phyloP scores from a whole-genome alignment of 2,329 filamentous ascomycete species.

The Aspergillus melleus region DNA sequence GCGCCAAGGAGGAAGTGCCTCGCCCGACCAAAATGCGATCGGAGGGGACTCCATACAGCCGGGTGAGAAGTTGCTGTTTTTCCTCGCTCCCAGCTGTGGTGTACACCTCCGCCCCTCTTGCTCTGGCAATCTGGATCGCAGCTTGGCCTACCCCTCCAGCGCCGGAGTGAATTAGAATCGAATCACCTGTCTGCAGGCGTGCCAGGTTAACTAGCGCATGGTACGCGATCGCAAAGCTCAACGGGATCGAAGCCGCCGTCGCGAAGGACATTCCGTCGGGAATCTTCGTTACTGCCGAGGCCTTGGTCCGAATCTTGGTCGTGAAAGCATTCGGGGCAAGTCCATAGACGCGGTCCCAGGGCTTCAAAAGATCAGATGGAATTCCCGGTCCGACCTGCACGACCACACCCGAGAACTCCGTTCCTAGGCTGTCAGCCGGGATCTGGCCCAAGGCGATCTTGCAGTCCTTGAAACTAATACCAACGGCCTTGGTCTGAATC shows the following conservation, averaged over 20 bases:
- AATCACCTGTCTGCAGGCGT: constrained; percentile 19
- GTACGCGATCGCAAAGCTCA: constrained; percentile 18
- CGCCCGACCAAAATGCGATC: constrained; percentile 28
- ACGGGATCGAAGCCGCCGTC: neutral
- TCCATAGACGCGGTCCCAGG: constrained; percentile 32
- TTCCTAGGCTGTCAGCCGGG: neutral
- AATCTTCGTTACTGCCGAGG: constrained; percentile 1
- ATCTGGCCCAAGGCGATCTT: constrained; percentile 3
- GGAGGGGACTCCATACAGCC: constrained; percentile 20
- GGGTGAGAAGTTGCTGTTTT: constrained; percentile 26
- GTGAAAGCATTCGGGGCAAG: constrained; percentile 27
- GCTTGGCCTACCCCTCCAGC: constrained; percentile 31
- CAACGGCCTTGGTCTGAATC: constrained; percentile 21
- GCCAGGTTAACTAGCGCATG: constrained; percentile 18
- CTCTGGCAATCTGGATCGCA: constrained; percentile 26
- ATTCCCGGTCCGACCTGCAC: constrained; percentile 16
- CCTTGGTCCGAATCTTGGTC: constrained; percentile 21
- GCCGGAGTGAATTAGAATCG: constrained; percentile 28
- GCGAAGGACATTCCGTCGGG: neutral
- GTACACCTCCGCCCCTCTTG: constrained; percentile 24
- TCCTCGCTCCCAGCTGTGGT: constrained; percentile 25
- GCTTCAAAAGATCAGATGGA: too few species aligned
- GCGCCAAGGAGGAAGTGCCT: constrained; percentile 16
- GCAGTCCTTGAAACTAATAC: constrained; percentile 26
- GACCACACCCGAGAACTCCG: neutral